A percentile compares a stretch with the other conserved stretches of the same genome.
phyloP scores from a whole-genome alignment of 495 filamentous ascomycete species.

The Chlorociboria aeruginascens region DNA sequence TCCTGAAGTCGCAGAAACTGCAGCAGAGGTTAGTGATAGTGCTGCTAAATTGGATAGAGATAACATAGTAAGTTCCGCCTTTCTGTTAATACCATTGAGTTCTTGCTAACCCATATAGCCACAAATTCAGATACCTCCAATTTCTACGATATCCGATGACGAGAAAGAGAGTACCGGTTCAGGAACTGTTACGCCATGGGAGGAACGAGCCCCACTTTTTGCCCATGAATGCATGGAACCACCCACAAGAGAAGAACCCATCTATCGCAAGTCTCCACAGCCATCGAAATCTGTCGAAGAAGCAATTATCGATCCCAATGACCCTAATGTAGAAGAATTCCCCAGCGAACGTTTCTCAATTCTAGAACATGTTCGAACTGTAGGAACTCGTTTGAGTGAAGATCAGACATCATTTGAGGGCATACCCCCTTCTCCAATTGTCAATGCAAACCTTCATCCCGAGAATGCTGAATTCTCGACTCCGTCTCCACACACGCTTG shows the following conservation, averaged over 20 bases:
- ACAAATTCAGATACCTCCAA: not conserved
- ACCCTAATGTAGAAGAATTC: constrained; percentile 39
- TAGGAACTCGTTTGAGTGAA: constrained; percentile 31
- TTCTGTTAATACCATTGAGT: not conserved
- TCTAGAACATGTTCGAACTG: constrained; percentile 30
- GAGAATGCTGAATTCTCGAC: not conserved
- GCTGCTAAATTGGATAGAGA: constrained; percentile 21
- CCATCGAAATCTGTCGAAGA: constrained; percentile 2
- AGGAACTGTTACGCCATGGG: constrained; percentile 6
- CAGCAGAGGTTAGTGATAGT: constrained; percentile 36
- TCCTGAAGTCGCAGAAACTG: constrained; percentile 27
- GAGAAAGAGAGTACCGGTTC: not conserved
- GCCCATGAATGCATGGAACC: constrained; percentile 32
- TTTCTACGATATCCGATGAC: not conserved
- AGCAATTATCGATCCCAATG: constrained; percentile 27
- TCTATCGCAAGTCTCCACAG: constrained; percentile 2
- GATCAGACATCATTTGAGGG: constrained; percentile 31
- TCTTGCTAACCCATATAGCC: not conserved
- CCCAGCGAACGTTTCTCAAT: constrained; percentile 36
- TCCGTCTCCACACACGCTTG: not conserved
- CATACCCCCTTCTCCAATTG: constrained; percentile 23
- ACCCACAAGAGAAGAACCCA: constrained; percentile 1
- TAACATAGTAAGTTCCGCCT: constrained; percentile 1
- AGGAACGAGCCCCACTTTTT: constrained; percentile 29
- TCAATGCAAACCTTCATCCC: constrained; percentile 7